Evolutionary conservation across 2,329 filamentous ascomycete genomes (phyloP), one percentile per base, ranked within the genome.

Genomic region (Orbilia quercus): DNA sequence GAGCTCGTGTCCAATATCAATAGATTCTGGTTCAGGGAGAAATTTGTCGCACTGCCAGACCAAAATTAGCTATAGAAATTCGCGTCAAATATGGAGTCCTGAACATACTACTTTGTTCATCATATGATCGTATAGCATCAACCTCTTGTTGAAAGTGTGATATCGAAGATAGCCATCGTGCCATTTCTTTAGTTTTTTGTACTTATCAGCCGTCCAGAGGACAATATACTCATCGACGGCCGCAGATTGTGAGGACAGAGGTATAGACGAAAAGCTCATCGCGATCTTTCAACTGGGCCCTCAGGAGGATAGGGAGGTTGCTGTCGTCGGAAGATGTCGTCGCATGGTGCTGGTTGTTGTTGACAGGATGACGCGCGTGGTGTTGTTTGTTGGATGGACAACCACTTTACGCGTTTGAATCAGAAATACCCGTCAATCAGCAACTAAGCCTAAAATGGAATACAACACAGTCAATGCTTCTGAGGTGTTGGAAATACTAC

Each of bases 151-250:
- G 55, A 77, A 78, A 14, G 75, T 77, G 53, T 78, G 77, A 42
- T 76, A 76, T 12, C 77, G 76, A 18, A 78, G 76, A 40, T 57
- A 71, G 65, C 77, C 77, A 63, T 78, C 77, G 44, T 78, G 77
- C 77, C 77, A 78, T 69, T 77, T 77, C 59, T 78, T 78, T 16
- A 77, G 75, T 51, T 78, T 78, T 58, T 78, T 77, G 60, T 77
- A 75, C 67, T 78, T 78, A 75, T 78, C 77, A 48, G 75, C 63
- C 16, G 77, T 78, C 77, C 77, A 78, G 7, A 78, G 72, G 64
- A 78, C 65, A 2, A 75, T 63, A 62, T 75, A 78, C 54, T 78
- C 77, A 16, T 77, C 75, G 23, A 78, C 70, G 16, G 74, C 75
- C 31, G 77, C 76, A 4, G 77, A 76, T 48, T 78, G 76, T 12